Evolutionary conservation across 2,329 filamentous ascomycete species (phyloP), one percentile per base, ranked within the genome.

Genomic region (Botrytis pseudocinerea): DNA sequence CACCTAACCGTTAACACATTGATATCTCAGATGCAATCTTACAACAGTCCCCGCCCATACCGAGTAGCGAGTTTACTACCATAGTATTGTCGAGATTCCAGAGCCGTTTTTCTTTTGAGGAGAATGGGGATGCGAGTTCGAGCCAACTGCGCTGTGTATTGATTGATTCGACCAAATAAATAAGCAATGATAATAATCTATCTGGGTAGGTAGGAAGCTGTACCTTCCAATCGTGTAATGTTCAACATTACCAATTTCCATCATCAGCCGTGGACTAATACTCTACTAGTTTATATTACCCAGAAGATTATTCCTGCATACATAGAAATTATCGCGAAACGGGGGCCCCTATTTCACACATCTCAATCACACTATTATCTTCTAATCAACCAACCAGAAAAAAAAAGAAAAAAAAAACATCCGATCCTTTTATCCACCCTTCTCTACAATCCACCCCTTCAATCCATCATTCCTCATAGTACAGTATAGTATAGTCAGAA

Each of bases 1-100:
- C 51, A 8, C n/a, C 14, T 14, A 28, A 16, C 4, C 14, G 1
- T 0, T 6, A 28, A 16, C 7, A 0, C 12, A 8, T 28, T 16
- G 25, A 54, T 28, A 3, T 8, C 2, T 28, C 4, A 28, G 12
- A 54, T 3, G n/a, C 32, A 32, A 32, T 32, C 32, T 32, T 28
- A 28, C 1, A 9, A 28, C 16, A 54, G 51, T 18, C 14, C 14
- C 16, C 51, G n/a, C n/a, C 1, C 2, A 54, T 16, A n/a, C 4
- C 7, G 12, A 25, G 10, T 22, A n/a, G 12, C 48, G 12, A 7
- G 4, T 54, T n/a, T 0, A 25, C 25, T 5, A n/a, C 3, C 8
- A 51, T n/a, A n/a, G 22, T 51, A 10, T 8, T n/a, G n/a, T n/a
- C 12, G n/a, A 54, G 22, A 10, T 22, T 16, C 12, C 14, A n/a